Evolutionary conservation across 208 protist species (phyloP), one percentile per base, ranked within the genome.

Genomic region (Crithidia mellificae): DNA sequence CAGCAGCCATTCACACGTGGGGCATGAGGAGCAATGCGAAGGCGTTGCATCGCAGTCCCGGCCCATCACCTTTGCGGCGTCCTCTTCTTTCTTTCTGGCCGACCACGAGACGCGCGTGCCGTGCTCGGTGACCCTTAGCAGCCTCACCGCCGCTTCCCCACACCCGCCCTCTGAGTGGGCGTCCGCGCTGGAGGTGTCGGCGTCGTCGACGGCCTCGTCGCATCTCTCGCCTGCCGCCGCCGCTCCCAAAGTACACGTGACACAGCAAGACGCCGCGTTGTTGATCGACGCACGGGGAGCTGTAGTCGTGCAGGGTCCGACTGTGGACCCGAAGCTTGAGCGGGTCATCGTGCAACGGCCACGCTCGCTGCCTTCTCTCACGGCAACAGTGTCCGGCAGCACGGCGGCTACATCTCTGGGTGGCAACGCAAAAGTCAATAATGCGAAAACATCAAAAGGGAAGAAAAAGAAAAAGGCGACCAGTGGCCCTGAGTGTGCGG

Each of bases 41-140:
- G 34, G 34, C 11, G 34, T 5, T 38, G 34, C 7, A 5, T 11
- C 34, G 22, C 25, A 47, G 8, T 6, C 22, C 15, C 46, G 22
- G 6, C 20, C 5, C 20, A 27, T 22, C 46, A 51, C 46, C 20
- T 22, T 32, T 24, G 17, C 52, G 17, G 7, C 30, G 32, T 32
- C 29, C 2, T 56, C 22, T 2, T 55, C 52, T 25, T 43, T 29
- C 38, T 55, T 19, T 8, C 25, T 55, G 8, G 25, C 32, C 20
- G 44, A 67, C 17, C 11, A 22, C 24, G 47, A 58, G 17, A 0
- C 50, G 17, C 62, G 38, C 8, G 50, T 57, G 50, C 62, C 51
- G 62, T 57, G 55, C 55, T 64, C 53, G 19, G 54, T 80, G 2
- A 75, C 70, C 12, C 49, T 75, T 8, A 80, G 74, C 64, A 80